phyloP scores from a whole-genome alignment of 805 yeast species.

The Ogataea angusta region DNA sequence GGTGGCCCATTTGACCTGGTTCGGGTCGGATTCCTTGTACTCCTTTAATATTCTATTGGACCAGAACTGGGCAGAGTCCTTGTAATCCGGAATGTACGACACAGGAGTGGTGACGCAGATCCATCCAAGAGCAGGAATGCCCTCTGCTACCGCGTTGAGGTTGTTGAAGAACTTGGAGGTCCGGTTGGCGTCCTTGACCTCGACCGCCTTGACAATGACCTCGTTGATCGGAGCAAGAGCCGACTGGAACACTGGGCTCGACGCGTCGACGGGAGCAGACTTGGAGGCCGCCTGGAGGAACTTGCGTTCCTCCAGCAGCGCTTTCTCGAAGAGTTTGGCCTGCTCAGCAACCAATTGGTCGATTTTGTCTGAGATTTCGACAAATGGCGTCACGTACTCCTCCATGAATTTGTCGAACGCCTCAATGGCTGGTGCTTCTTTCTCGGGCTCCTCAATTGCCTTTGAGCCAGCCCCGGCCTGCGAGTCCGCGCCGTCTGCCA shows the following conservation, averaged over 20 bases:
- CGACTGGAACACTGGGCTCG: conserved; percentile 51
- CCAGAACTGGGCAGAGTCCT: conserved; percentile 93
- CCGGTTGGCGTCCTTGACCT: conserved; percentile 73
- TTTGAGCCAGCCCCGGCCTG: conserved; percentile 21
- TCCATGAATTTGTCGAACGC: conserved; percentile 56
- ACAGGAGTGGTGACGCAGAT: conserved; percentile 73
- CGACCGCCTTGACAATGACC: conserved; percentile 52
- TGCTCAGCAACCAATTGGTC: conserved; percentile 58
- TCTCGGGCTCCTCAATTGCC: conserved; percentile 28
- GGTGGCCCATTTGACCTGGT: conserved; percentile 81
- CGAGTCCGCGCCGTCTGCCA: conserved; percentile 9
- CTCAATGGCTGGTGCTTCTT: conserved; percentile 38
- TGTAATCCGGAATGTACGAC: conserved; percentile 72
- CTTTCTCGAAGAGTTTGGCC: conserved; percentile 45
- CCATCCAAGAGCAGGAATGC: conserved; percentile 91
- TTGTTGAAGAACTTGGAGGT: conserved; percentile 62
- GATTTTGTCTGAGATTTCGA: conserved; percentile 46
- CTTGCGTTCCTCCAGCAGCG: conserved; percentile 56
- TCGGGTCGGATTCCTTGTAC: conserved; percentile 64
- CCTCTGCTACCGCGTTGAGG: conserved; percentile 83
- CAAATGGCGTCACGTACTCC: conserved; percentile 58
- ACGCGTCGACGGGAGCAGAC: conserved; percentile 61
- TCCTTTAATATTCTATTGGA: conserved; percentile 87
- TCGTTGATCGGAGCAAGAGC: conserved; percentile 69
- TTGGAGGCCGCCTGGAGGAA: conserved; percentile 58